Base-by-base conservation (phyloP, 2,329 filamentous ascomycete genomes). In the Trichoderma lentiforme region DNA sequence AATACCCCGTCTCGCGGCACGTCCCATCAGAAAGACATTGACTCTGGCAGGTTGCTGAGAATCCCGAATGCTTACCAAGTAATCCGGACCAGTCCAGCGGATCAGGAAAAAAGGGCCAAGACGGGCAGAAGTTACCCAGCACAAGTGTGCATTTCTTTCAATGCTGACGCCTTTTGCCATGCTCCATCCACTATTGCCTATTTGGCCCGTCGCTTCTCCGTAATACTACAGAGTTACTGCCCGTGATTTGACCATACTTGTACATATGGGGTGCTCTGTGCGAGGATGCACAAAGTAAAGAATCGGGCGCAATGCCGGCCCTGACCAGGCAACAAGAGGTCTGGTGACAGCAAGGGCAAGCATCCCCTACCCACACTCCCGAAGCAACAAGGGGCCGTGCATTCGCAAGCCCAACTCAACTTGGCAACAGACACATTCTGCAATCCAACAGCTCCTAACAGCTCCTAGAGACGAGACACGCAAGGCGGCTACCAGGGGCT, bases 391-490 rank as follows among this genome's bases (percentile, higher is more conserved):
- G 71, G 30, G 60, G 36, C 61, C 69, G 66, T 69, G 66, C 66
- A 72, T 73, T 81, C 79, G 79, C 80, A 81, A 81, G 78, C 73
- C 73, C 76, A 75, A 74, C 80, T 80, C 67, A 69, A 79, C 77
- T 80, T 76, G 79, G 80, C 75, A 79, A 79, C 75, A 57, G 60
- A 53, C 36, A 26, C 21, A 43, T 24, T 53, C 32, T 62, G 36
- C 36, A 36, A 14, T 71, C 47, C 56, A 21, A 51, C 62, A 63
- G 39, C 58, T 36, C 34, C 34, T 36, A 43, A n/a, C 39, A n/a
- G 39, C 39, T 67, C 30, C 62, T 28, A n/a, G 58, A 39, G 30
- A 43, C 47, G 32, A 56, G 43, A 53, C 47, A 57, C 57, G 14
- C 61, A 66, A 57, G 47, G 56, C 51, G 30, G 63, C 56, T 62